These are phyloP conservation scores for Tylopilus orsonianus DNA, from an alignment of 1,284 basidiomycete species.

Conservation along the genomic window DNA sequence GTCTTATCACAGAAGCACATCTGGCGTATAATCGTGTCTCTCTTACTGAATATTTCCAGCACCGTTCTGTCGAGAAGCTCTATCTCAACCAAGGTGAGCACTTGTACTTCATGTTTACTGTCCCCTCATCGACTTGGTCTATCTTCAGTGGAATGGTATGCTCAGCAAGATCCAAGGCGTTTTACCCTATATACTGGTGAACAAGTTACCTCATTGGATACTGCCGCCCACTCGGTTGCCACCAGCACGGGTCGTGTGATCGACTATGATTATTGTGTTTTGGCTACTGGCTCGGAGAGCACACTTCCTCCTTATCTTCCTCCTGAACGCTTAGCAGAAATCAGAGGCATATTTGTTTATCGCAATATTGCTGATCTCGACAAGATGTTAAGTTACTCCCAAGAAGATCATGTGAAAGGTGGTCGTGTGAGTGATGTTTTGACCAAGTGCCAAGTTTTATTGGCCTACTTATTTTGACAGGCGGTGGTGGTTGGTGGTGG, in stretches of 20 bases:
- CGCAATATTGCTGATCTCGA: slow-evolving; percentile 70
- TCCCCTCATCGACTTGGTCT: neutral
- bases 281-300: slow-evolving; percentile 73
- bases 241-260: slow-evolving; percentile 50
- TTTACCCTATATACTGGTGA: slow-evolving; percentile 57
- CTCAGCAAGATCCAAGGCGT: slow-evolving; percentile 51
- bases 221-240: slow-evolving; percentile 43
- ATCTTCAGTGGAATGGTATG: slow-evolving; percentile 54
- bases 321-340: slow-evolving; percentile 38
- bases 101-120: slow-evolving; percentile 2
- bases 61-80: slow-evolving; percentile 61
- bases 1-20: slow-evolving; percentile 19
- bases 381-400: slow-evolving; percentile 57
- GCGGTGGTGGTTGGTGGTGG: slow-evolving; percentile 18
- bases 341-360: slow-evolving; percentile 67
- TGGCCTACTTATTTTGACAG: slow-evolving; percentile 2
- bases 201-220: slow-evolving; percentile 50
- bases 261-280: slow-evolving; percentile 61
- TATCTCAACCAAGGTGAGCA: slow-evolving; percentile 56
- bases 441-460: neutral
- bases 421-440: slow-evolving; percentile 19
- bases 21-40: slow-evolving; percentile 54
- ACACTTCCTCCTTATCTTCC: slow-evolving; percentile 64
- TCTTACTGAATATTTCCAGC: slow-evolving; percentile 65
- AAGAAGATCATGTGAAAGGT: slow-evolving; percentile 42